Base-by-base conservation (phyloP, 1,284 basidiomycete species). In the Apiotrichum mycotoxinovorans region DNA sequence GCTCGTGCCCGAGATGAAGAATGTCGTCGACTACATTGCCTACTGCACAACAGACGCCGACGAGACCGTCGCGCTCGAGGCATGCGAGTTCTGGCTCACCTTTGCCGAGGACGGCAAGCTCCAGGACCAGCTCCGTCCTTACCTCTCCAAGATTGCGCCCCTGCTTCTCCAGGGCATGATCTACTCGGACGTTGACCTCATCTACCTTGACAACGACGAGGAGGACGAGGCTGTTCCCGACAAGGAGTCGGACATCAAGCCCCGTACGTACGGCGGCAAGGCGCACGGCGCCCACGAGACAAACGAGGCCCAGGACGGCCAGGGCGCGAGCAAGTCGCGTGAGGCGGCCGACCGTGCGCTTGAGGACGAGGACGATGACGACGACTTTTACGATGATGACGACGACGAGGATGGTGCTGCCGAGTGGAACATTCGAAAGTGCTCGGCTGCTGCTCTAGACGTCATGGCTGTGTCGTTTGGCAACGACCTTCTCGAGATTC, bases 41-140 rank as follows among this genome's bases (percentile, higher is more conserved):
- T 98, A 94, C 79, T 97, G 92, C 37, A 98, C 92, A 12, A 91
- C 94, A 76, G 95, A 98, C 81, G 87, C 89, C 78, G 90, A 98
- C 76, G 92, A 96, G 79, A 86, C 86, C 57, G 92, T 97, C 52
- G 92, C 93, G 4, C 81, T 97, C 42, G 94, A 97, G 79, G 96
- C 96, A 15, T 97, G 93, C 83, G 96, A 99, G 81, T 98, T 99
- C 79, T 98, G 96, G 96, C 83, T 99, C 62, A 97, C 95, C 1
- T 98, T 99, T 71, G 93, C 96, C 18, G 96, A 99, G 75, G 92
- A 98, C 70, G 85, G 86, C 17, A 87, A 90, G 50, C 82, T 98
- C 26, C 85, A 86, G 18, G 84, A 86, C 17, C 90, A 89, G 75
- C 81, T 99, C 30, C 86, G 86, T 54, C 93, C 92, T 0, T 85